Conservation (phyloP, 371 early-diverging fungal species). For the Haplosporangium sp. region DNA sequence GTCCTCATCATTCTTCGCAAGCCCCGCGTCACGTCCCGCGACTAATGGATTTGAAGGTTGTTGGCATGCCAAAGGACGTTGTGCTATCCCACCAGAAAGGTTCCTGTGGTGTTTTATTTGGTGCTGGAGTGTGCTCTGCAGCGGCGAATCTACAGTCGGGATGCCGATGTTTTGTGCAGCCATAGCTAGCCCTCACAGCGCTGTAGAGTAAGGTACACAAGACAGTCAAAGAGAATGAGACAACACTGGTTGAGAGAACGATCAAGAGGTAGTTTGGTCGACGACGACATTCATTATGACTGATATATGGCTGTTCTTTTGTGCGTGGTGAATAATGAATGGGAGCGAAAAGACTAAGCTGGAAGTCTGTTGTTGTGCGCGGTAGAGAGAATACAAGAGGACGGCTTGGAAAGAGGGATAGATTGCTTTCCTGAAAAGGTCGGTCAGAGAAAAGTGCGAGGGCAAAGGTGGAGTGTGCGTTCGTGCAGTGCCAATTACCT, state of each 20-base stretch:
- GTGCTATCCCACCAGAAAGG: background rate
- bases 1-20: no score
- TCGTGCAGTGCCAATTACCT: background rate
- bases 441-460: background rate
- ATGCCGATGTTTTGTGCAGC: slow-evolving; percentile 14
- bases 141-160: slow-evolving; percentile 18
- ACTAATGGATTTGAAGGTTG: no score
- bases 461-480: background rate
- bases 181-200: slow-evolving; percentile 5
- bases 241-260: background rate
- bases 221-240: background rate
- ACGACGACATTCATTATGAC: no score
- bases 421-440: no score
- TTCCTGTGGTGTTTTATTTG: slow-evolving; percentile 12
- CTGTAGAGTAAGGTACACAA: background rate
- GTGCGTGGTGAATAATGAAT: no score
- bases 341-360: no score
- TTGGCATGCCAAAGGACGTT: no score
- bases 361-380: no score
- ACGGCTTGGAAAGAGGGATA: no score
- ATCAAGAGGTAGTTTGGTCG: background rate
- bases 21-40: no score
- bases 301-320: no score
- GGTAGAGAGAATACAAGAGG: no score
- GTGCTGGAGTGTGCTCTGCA: slow-evolving; percentile 25